Base-by-base conservation (phyloP, 768 basidiomycete species). In the Pisolithus microcarpus region DNA sequence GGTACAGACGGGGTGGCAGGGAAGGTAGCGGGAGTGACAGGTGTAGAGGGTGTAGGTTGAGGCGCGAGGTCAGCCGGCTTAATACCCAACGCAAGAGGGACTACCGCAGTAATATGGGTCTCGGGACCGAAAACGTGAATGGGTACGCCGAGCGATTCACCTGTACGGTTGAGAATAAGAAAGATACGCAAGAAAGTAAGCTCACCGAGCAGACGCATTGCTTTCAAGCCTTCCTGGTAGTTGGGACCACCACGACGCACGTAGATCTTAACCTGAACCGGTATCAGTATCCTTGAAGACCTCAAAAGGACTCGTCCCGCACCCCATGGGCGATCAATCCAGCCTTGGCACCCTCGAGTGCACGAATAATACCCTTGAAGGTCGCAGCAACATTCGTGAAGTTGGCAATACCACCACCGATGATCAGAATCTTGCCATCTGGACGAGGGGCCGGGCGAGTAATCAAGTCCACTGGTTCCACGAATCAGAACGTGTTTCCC, bases 391-490 rank as follows among this genome's bases (percentile, higher is more conserved):
- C 94, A 67, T 99, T 97, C 67, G 93, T 97, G 75, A 99, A 99
- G 82, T 99, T 99, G 75, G 96, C 96, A 56, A 96, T 96, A 74
- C 95, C 95, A 72, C 96, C 96, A 71, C 95, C 96, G 58, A 99
- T 96, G 79, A 99, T 96, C 71, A 98, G 87, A 67, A 98, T 83
- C 75, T 99, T 99, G 76, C 96, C 96, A 46, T 96, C 74, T 48
- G 85, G 75, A 59, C 81, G 78, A 45, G 88, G 84, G 21, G 77
- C 72, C 43, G 94, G 93, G 52, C 95, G 92, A 40, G 91, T 97
- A 69, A 98, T 91, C 54, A 99, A 75, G 69, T 97, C 94, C 65
- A 98, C 87, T 82, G 39, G 26, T 7, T 21, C 18, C 45, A 21
- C 2, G 11, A 13, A 23, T 46, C 18, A 46, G 21, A 16, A 13